phyloP scores from a whole-genome alignment of 352 stramenopile species.

The Phytophthora lateralis region DNA sequence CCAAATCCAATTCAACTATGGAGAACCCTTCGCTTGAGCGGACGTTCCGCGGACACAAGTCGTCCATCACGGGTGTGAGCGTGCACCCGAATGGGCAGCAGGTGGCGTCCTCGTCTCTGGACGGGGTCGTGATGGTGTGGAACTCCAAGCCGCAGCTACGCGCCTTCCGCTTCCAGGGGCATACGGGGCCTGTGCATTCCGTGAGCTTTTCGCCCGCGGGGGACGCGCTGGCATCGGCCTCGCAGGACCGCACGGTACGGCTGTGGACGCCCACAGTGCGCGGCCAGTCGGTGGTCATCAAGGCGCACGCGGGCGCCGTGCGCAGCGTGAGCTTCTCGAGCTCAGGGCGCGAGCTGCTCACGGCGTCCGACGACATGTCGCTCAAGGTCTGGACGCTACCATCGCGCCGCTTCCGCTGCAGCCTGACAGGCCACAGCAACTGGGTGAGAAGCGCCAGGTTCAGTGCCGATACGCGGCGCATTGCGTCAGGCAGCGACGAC shows the following conservation, averaged over 20 bases:
- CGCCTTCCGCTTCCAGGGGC: conserved; percentile 82
- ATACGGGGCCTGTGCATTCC: conserved; percentile 80
- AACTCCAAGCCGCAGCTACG: conserved; percentile 88
- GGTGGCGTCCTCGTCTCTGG: conserved; percentile 77
- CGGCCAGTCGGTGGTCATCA: conserved; percentile 70
- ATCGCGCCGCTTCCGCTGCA: conserved; percentile 85
- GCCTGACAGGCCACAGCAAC: conserved; percentile 90
- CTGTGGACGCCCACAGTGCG: conserved; percentile 90
- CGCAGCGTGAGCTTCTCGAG: conserved; percentile 87
- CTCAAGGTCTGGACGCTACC: conserved; percentile 91
- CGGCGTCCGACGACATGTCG: conserved; percentile 92
- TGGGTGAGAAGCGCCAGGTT: conserved; percentile 91
- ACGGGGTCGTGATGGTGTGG: conserved; percentile 92
- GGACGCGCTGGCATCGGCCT: conserved; percentile 85
- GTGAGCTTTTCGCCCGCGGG: conserved; percentile 84
- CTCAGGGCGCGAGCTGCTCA: conserved; percentile 82
- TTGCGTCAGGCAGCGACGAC: conserved; percentile 89
- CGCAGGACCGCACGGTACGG: conserved; percentile 90
- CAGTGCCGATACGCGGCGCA: conserved; percentile 66
- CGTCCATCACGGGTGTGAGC: conserved; percentile 71
- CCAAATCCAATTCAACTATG: conserved; percentile 20
- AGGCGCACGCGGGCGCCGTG: conserved; percentile 70
- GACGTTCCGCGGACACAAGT: conserved; percentile 88
- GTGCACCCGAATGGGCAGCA: conserved; percentile 90
- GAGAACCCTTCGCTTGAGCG: conserved; percentile 84